Base-by-base conservation (phyloP, 768 basidiomycete genomes). In the Pleurotus djamor region DNA sequence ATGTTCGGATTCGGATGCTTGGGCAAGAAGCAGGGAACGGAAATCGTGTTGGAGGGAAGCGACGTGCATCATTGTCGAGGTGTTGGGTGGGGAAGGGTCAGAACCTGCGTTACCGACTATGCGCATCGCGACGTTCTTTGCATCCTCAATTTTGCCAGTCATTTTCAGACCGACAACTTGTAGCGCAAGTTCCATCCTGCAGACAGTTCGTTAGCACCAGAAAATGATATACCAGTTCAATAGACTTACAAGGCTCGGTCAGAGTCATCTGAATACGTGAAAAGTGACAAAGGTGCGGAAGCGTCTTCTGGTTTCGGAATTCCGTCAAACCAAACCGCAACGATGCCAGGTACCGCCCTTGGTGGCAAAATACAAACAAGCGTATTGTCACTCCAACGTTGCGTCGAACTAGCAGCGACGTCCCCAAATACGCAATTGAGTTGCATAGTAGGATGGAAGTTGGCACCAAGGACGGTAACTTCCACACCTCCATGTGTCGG, bases 111-210 rank as follows among this genome's bases (percentile, higher is more conserved):
- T 88, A 41, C 91, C 89, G 34, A 97, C 92, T 63, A 97, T 97
- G 34, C 94, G 84, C 84, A 95, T 87, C 12, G 95, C 95, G 38
- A 97, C 91, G 59, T 94, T 91, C 72, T 92, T 89, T 2, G 95
- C 94, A 57, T 95, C 92, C 65, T 96, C 94, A 33, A 96, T 87
- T 67, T 94, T 91, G 50, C 95, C 95, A 0, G 94, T 96, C 92
- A 97, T 96, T 77, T 96, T 95, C 63, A 97, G 76, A 0, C 96
- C 96, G 14, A 98, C 94, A 12, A 96, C 94, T 68, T 96, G 94
- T 3, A 98, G 79, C 54, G 95, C 95, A 57, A 97, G 84, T 71
- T 96, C 96, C 93, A 98, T 96, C 64, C 93, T 96, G 65, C 33
- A 65, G 62, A 60, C 38, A 16, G 37, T 34, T 52, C 49, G 43